These are phyloP conservation scores for Amaranthus tricolor DNA, from an alignment of 179 eudicot genomes.

Conservation along the genomic window DNA sequence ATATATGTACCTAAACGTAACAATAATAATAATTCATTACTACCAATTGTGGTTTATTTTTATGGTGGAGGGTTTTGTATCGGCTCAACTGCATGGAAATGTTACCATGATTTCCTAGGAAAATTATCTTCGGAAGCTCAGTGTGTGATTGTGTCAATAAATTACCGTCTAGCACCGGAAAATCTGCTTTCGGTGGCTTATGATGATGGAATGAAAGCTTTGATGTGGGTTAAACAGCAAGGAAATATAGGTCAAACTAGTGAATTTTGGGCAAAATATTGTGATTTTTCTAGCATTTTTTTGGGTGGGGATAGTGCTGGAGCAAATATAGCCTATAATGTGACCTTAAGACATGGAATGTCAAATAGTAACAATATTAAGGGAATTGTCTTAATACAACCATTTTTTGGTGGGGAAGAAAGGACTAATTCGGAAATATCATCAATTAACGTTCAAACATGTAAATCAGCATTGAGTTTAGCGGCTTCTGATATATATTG, in stretches of 20 bases:
- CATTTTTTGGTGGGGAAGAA: slow-evolving; percentile 72
- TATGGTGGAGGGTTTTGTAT: slow-evolving; percentile 68
- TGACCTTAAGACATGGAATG: slow-evolving; percentile 25
- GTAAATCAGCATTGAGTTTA: slow-evolving; percentile 41
- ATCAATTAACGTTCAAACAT: slow-evolving; percentile 25
- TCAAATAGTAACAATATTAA: slow-evolving; percentile 11
- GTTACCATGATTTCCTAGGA: slow-evolving; percentile 48
- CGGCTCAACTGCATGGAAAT: slow-evolving; percentile 52
- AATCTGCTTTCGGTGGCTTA: slow-evolving; percentile 59
- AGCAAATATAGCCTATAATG: slow-evolving; percentile 57
- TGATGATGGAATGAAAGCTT: slow-evolving; percentile 47
- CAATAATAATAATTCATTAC: background rate
- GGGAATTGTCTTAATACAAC: slow-evolving; percentile 60
- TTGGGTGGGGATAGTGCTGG: slow-evolving; percentile 65
- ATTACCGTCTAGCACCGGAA: slow-evolving; percentile 61
- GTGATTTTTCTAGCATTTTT: slow-evolving; percentile 35
- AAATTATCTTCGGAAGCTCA: slow-evolving; percentile 33
- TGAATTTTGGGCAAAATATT: slow-evolving; percentile 40
- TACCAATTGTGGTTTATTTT: slow-evolving; percentile 39
- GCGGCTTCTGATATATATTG: slow-evolving; percentile 53
- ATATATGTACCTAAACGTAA: slow-evolving; percentile 42
- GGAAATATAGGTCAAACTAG: slow-evolving; percentile 10
- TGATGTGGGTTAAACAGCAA: slow-evolving; percentile 44
- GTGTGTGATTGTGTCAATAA: slow-evolving; percentile 43
- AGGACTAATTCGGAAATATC: slow-evolving; percentile 58